A percentile compares a stretch with the other conserved stretches of the same genome.
These are phyloP conservation scores for Aphanocladium album DNA, from an alignment of 2,329 filamentous ascomycete species.

Conservation along the genomic window DNA sequence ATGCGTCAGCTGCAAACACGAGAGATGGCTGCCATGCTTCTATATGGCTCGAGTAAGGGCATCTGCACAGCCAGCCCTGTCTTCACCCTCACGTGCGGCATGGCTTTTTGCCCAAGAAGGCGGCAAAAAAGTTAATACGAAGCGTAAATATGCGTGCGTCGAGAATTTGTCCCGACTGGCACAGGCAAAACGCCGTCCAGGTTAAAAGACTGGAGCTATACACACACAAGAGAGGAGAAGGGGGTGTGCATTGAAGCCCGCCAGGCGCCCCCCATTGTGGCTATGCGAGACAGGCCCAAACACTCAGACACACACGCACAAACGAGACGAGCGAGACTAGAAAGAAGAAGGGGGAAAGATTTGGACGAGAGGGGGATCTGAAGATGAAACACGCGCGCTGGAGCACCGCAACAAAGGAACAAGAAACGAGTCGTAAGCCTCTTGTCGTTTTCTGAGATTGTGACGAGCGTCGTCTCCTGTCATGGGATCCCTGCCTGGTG, in stretches of 20 bases:
- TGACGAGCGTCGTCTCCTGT: neutral
- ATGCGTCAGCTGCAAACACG: neutral
- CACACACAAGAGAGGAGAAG: neutral
- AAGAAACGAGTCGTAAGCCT: neutral
- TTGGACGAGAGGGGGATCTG: neutral
- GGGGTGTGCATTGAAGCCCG: neutral
- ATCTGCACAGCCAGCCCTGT: neutral
- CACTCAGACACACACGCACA: neutral
- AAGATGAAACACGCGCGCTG: slow-evolving; percentile 7
- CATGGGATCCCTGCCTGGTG: neutral
- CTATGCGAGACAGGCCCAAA: slow-evolving; percentile 10
- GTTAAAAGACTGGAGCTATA: too few relatives aligned
- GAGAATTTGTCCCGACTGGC: neutral
- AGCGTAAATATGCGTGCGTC: neutral
- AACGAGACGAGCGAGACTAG: too few relatives aligned
- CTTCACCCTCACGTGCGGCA: neutral
- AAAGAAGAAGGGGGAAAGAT: neutral
- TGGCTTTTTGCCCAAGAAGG: neutral
- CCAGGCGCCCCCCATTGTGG: slow-evolving; percentile 3
- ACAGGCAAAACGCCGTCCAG: neutral
- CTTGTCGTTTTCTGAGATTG: neutral
- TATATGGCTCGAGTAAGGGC: neutral
- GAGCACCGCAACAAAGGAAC: too few relatives aligned
- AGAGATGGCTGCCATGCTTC: neutral
- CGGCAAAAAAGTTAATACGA: neutral